Evolutionary conservation across 768 basidiomycete species (phyloP).

Genomic region (Collybia nuda): DNA sequence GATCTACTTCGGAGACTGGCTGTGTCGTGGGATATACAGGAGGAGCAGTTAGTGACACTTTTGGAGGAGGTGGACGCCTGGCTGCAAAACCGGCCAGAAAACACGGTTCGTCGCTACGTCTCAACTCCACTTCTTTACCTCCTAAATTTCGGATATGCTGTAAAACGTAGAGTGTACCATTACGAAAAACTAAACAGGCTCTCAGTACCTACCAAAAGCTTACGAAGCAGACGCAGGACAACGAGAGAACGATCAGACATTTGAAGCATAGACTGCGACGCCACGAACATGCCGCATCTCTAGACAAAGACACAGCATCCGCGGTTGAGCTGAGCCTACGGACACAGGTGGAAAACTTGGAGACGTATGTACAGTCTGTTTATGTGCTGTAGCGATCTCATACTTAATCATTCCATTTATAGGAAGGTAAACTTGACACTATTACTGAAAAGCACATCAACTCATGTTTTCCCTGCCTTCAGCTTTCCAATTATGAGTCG

Average conservation of each 20-base stretch:
- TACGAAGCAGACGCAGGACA: constrained; percentile 29
- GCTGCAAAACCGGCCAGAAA: constrained; percentile 41
- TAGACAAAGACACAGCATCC: constrained; percentile 32
- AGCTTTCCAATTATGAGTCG: constrained; percentile 26
- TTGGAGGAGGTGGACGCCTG: constrained; percentile 50
- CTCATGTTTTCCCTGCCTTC: not conserved
- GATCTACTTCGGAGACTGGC: constrained; percentile 37
- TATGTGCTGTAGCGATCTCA: not conserved
- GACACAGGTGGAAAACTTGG: constrained; percentile 27
- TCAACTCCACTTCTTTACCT: constrained; percentile 4
- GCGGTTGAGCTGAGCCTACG: constrained; percentile 27
- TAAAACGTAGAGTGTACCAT: constrained; percentile 16
- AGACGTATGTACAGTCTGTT: constrained; percentile 21
- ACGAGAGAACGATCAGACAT: constrained; percentile 27
- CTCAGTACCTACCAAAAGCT: constrained; percentile 38
- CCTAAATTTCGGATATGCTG: not conserved
- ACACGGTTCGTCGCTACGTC: constrained; percentile 32
- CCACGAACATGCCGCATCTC: constrained; percentile 22
- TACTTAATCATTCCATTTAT: not conserved
- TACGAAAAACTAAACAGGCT: constrained; percentile 33
- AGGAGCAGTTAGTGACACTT: constrained; percentile 33
- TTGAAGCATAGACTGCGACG: constrained; percentile 28
- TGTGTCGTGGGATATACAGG: constrained; percentile 38
- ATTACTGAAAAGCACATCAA: not conserved
- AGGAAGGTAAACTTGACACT: constrained; percentile 17